A percentile compares a stretch with the other conserved stretches of the same genome.
These are phyloP conservation scores for Verticillium tricorpus DNA, from an alignment of 2,329 filamentous ascomycete genomes.

Conservation along the genomic window DNA sequence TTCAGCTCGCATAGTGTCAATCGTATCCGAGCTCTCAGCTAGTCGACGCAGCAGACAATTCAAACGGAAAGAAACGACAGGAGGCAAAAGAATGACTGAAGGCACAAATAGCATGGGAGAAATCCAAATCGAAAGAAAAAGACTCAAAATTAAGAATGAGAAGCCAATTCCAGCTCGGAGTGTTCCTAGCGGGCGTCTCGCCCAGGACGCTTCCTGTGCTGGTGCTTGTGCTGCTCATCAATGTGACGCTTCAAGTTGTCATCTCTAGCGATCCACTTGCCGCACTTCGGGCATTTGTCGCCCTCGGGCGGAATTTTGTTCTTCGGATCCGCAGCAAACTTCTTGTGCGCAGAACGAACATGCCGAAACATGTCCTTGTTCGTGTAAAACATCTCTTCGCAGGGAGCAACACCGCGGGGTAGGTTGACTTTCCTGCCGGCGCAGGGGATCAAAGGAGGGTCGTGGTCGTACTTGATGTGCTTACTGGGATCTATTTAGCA, in stretches of 20 bases:
- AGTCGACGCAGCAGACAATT: too few species aligned
- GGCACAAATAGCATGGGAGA: too few species aligned
- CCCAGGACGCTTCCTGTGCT: not conserved
- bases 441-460: not conserved
- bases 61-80: too few species aligned
- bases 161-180: too few species aligned
- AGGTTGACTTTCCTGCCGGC: not conserved
- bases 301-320: not conserved
- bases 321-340: not conserved
- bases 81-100: too few species aligned
- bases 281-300: not conserved
- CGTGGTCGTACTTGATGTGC: not conserved
- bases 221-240: not conserved
- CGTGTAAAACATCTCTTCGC: not conserved
- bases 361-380: slow-evolving; percentile 1
- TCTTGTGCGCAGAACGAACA: not conserved
- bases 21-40: too few species aligned
- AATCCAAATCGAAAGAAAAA: too few species aligned
- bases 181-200: too few species aligned
- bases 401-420: not conserved
- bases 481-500: not conserved
- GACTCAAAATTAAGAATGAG: too few species aligned
- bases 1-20: too few species aligned
- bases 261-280: not conserved
- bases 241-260: not conserved